phyloP scores from a whole-genome alignment of 306 rosid genomes.

The Trichosanthes truncata region DNA sequence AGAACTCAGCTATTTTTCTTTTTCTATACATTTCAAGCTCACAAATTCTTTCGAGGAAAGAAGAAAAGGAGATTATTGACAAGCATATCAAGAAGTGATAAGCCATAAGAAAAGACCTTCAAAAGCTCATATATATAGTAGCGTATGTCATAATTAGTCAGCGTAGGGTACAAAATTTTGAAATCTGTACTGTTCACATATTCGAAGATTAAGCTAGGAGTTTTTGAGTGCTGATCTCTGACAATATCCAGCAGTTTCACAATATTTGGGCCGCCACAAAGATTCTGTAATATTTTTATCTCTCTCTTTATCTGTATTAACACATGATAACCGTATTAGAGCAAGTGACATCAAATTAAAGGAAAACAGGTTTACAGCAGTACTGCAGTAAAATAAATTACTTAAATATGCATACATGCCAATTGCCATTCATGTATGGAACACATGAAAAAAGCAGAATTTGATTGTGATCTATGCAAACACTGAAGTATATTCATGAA shows the following conservation, averaged over 20 bases:
- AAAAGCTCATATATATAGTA: slow-evolving; percentile 35
- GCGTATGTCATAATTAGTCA: slow-evolving; percentile 36
- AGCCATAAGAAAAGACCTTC: slow-evolving; percentile 17
- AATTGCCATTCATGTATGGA: not conserved
- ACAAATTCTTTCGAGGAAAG: not conserved
- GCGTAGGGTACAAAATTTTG: slow-evolving; percentile 28
- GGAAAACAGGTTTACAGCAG: not conserved
- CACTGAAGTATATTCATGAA: not conserved
- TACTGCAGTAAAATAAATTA: not conserved
- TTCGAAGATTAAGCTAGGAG: slow-evolving; percentile 35
- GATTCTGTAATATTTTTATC: slow-evolving; percentile 37
- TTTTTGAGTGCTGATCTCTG: slow-evolving; percentile 32
- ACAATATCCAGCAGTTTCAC: slow-evolving; percentile 34
- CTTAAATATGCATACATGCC: not conserved
- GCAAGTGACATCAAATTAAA: not conserved
- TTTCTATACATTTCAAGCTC: not conserved
- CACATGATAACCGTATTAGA: not conserved
- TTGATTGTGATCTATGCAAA: not conserved
- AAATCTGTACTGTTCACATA: slow-evolving; percentile 36
- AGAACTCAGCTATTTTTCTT: not conserved
- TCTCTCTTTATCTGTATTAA: slow-evolving; percentile 30
- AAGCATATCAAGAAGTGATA: not conserved
- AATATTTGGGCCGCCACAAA: slow-evolving; percentile 32
- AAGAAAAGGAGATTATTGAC: not conserved
- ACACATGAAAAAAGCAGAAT: not conserved